These are phyloP conservation scores for Parietichytrium sp. DNA, from an alignment of 108 stramenopile species.

Conservation along the genomic window DNA sequence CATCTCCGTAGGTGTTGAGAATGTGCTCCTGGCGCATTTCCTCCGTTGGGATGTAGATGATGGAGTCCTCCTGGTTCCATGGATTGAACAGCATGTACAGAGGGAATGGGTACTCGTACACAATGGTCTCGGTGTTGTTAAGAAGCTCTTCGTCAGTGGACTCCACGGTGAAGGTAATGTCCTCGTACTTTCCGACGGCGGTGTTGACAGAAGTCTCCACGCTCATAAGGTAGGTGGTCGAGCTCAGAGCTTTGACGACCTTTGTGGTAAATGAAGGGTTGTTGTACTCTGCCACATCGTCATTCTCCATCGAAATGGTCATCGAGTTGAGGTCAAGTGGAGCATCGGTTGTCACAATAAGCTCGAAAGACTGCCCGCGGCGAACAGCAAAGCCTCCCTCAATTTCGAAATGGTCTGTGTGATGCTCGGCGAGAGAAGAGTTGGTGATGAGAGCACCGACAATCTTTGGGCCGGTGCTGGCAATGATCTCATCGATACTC, in stretches of 20 bases:
- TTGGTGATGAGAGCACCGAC: background rate
- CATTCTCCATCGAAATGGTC: background rate
- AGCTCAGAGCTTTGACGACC: background rate
- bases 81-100: conserved; percentile 24
- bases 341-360: background rate
- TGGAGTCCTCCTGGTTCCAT: background rate
- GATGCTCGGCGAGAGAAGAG: background rate
- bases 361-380: background rate
- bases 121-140: background rate
- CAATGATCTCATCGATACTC: too few species aligned
- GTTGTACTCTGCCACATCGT: background rate
- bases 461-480: background rate
- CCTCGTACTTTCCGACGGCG: conserved; percentile 33
- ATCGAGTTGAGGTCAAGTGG: background rate
- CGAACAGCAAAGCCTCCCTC: conserved; percentile 35
- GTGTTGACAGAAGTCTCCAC: background rate
- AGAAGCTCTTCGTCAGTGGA: too few species aligned
- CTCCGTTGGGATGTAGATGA: background rate
- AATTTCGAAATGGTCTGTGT: background rate
- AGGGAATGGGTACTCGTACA: background rate
- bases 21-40: conserved; percentile 2
- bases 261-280: background rate
- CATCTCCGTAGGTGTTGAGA: conserved; percentile 1
- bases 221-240: background rate
- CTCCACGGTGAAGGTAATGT: background rate